Conservation (phyloP, 345 rosid genomes). For the Salix viminalis region DNA sequence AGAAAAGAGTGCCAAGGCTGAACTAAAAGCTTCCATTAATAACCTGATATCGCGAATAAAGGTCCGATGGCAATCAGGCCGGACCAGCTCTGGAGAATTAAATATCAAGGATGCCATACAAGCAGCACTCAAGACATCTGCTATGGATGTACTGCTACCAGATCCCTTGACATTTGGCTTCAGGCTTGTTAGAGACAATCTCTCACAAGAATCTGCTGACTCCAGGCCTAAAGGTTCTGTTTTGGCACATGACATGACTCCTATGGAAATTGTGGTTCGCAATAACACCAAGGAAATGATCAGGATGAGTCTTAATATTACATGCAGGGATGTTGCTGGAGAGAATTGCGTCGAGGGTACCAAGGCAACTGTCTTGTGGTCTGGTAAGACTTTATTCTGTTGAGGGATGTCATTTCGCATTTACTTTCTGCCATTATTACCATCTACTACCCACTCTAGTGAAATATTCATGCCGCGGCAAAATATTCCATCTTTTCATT, state of each 20-base stretch:
- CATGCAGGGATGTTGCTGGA: slow-evolving; percentile 94
- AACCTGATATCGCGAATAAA: slow-evolving; percentile 85
- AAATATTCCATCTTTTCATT: neutral
- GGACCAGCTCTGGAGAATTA: slow-evolving; percentile 90
- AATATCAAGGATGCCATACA: slow-evolving; percentile 86
- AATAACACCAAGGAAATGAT: slow-evolving; percentile 86
- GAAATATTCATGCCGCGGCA: neutral
- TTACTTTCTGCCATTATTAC: neutral
- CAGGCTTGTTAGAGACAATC: slow-evolving; percentile 52
- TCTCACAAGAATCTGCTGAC: slow-evolving; percentile 23
- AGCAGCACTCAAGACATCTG: slow-evolving; percentile 82
- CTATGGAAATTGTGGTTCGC: slow-evolving; percentile 81
- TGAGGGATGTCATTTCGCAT: neutral
- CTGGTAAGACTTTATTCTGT: slow-evolving; percentile 47
- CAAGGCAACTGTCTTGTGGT: slow-evolving; percentile 87
- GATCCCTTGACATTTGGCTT: slow-evolving; percentile 96
- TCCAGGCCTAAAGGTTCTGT: slow-evolving; percentile 47
- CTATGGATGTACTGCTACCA: slow-evolving; percentile 91
- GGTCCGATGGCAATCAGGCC: slow-evolving; percentile 92
- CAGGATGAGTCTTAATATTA: slow-evolving; percentile 70
- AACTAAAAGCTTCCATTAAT: slow-evolving; percentile 76
- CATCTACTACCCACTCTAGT: neutral
- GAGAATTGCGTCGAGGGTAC: slow-evolving; percentile 83
- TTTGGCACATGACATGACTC: slow-evolving; percentile 74
- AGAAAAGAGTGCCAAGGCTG: slow-evolving; percentile 84